phyloP scores from a whole-genome alignment of 805 yeast species.

The Candida gorgasii region DNA sequence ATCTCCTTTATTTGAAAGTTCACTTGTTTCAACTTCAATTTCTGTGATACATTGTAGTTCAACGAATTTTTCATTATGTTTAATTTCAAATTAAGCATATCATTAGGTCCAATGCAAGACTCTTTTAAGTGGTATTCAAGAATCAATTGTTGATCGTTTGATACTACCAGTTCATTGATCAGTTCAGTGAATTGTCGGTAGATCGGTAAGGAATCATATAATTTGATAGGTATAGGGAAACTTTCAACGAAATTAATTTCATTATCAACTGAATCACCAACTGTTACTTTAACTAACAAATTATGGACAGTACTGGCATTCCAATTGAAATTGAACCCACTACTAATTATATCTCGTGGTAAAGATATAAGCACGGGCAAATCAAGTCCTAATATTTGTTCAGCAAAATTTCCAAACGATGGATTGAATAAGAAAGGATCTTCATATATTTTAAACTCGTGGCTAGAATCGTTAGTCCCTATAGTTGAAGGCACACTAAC shows the following conservation, averaged over 20 bases:
- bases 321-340: slow-evolving; percentile 50
- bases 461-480: slow-evolving; percentile 34
- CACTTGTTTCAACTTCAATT: slow-evolving; percentile 44
- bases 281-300: slow-evolving; percentile 39
- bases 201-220: slow-evolving; percentile 58
- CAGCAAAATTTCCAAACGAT: slow-evolving; percentile 40
- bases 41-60: slow-evolving; percentile 28
- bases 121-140: slow-evolving; percentile 49
- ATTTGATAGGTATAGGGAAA: slow-evolving; percentile 55
- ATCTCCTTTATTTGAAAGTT: slow-evolving; percentile 53
- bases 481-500: slow-evolving; percentile 42
- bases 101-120: slow-evolving; percentile 61
- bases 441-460: slow-evolving; percentile 35
- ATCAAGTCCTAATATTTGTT: slow-evolving; percentile 51
- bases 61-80: slow-evolving; percentile 43
- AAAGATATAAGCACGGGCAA: slow-evolving; percentile 59
- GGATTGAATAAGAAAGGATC: slow-evolving; percentile 39
- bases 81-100: slow-evolving; percentile 40
- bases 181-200: slow-evolving; percentile 57
- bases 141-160: slow-evolving; percentile 50
- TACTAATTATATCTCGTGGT: slow-evolving; percentile 53
- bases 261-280: slow-evolving; percentile 31
- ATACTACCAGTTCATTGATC: slow-evolving; percentile 40
- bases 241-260: slow-evolving; percentile 31
- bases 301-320: slow-evolving; percentile 49